Conservation (phyloP, 169 alveolate genomes). For the Eimeria maxima region DNA sequence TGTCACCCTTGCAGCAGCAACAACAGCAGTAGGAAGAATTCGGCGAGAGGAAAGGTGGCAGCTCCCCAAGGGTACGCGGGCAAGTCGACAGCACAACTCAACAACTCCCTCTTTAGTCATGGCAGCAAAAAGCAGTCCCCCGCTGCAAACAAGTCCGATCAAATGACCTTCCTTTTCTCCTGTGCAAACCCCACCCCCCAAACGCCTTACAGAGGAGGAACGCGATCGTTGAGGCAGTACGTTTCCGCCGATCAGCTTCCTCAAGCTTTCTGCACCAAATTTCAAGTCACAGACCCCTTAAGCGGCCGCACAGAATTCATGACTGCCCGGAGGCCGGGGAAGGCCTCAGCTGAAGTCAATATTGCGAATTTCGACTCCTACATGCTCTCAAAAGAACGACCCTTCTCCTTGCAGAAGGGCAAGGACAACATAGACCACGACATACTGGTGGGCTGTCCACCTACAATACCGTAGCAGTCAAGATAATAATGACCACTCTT, state of each 20-base stretch:
- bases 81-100: slow-evolving; percentile 33
- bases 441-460: slow-evolving; percentile 27
- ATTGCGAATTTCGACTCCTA: slow-evolving; percentile 80
- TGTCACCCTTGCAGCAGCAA: background rate
- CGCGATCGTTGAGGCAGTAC: slow-evolving; percentile 64
- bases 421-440: slow-evolving; percentile 72
- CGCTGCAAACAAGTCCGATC: slow-evolving; percentile 34
- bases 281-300: slow-evolving; percentile 71
- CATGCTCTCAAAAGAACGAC: slow-evolving; percentile 56
- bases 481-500: background rate
- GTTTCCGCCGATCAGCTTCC: slow-evolving; percentile 65
- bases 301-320: slow-evolving; percentile 84
- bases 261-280: slow-evolving; percentile 81
- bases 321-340: slow-evolving; percentile 84
- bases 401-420: slow-evolving; percentile 49
- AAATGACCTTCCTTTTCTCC: slow-evolving; percentile 22
- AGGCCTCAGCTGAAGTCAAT: slow-evolving; percentile 75
- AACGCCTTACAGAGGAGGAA: slow-evolving; percentile 33
- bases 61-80: slow-evolving; percentile 56
- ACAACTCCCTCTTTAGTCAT: background rate
- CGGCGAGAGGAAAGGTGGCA: background rate
- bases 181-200: background rate
- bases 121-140: slow-evolving; percentile 47
- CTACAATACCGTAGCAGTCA: background rate
- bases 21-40: background rate